Conservation (phyloP, 768 basidiomycete genomes). For the Lenzites betulinus region DNA sequence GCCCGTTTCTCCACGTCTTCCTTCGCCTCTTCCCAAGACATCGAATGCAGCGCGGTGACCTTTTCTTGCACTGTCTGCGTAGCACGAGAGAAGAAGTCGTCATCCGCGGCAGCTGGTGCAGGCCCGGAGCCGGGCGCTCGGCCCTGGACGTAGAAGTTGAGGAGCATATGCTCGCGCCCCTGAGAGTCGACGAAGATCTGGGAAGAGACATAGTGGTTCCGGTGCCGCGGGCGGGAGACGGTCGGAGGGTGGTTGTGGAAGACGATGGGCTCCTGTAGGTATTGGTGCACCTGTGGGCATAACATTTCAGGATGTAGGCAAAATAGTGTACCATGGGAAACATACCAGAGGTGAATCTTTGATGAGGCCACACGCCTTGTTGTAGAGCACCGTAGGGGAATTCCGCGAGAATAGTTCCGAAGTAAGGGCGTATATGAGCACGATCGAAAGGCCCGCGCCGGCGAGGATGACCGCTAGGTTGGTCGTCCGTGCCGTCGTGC, state of each 20-base stretch:
- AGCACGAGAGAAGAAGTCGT: slow-evolving; percentile 47
- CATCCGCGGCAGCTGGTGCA: slow-evolving; percentile 26
- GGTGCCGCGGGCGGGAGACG: slow-evolving; percentile 72
- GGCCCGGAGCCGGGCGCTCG: slow-evolving; percentile 43
- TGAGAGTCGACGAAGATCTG: slow-evolving; percentile 71
- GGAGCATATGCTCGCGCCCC: slow-evolving; percentile 81
- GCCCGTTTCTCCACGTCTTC: slow-evolving; percentile 47
- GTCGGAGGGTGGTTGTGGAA: slow-evolving; percentile 87
- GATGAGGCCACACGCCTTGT: slow-evolving; percentile 54
- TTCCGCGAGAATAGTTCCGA: slow-evolving; percentile 88
- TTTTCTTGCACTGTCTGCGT: slow-evolving; percentile 47
- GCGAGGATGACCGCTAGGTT: slow-evolving; percentile 60
- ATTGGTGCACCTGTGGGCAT: slow-evolving; percentile 57
- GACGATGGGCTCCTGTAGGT: slow-evolving; percentile 63
- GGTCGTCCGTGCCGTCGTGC: slow-evolving; percentile 52
- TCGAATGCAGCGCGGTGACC: slow-evolving; percentile 43
- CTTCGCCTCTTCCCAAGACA: slow-evolving; percentile 58
- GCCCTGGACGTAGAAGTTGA: slow-evolving; percentile 81
- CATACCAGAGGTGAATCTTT: slow-evolving; percentile 48
- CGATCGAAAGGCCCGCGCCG: slow-evolving; percentile 77
- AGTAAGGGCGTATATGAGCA: slow-evolving; percentile 77
- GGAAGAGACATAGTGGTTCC: slow-evolving; percentile 80
- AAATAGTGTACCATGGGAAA: neutral
- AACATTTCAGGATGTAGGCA: neutral
- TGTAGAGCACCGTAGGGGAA: slow-evolving; percentile 81